Base-by-base conservation (phyloP, 2,329 filamentous ascomycete species). In the Aspergillus glaucus region DNA sequence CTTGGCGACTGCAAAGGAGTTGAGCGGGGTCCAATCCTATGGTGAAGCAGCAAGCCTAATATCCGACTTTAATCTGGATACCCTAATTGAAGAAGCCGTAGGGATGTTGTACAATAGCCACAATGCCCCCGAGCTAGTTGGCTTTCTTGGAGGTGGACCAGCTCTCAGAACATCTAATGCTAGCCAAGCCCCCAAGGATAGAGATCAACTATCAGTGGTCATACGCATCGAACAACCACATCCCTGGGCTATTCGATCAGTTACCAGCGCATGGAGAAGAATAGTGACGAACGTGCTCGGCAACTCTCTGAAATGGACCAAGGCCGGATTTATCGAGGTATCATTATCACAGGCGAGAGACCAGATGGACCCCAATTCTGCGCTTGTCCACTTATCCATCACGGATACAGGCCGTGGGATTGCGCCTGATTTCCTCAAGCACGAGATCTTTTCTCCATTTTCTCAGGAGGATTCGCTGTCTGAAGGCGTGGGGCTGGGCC, bases 361-460 rank as follows among this genome's bases (percentile, higher is more conserved):
- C 41, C 10, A 15, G 6, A n/a, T 9, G 30, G 4, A 52, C 55
- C 37, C 26, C 49, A 12, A 47, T 64, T 4, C 49, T 49, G 47
- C 56, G 3, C 30, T 58, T n/a, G 60, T 62, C 0, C 55, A 63
- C 24, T 55, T 79, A 1, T 75, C 69, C 0, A 74, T 87, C 1
- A 70, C 69, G 0, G 84, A 87, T 52, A 82, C 83, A 0, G 84
- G 84, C 1, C 73, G 73, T 21, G 84, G 84, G 0, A 87, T 87
- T 17, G 73, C 74, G 0, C 65, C 75, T 1, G 77, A 83, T 2
- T 87, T 79, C 54, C 67, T 86, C 1, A 68, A 73, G 22, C 74
- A 79, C n/a, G 74, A 75, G 6, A 62, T 86, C 0, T 87, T 82
- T 57, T 75, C 74, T 0, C 79, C 83, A 0, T 87, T 87, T 51